phyloP scores from a whole-genome alignment of 257 asterid species.

The Echites panduratus region DNA sequence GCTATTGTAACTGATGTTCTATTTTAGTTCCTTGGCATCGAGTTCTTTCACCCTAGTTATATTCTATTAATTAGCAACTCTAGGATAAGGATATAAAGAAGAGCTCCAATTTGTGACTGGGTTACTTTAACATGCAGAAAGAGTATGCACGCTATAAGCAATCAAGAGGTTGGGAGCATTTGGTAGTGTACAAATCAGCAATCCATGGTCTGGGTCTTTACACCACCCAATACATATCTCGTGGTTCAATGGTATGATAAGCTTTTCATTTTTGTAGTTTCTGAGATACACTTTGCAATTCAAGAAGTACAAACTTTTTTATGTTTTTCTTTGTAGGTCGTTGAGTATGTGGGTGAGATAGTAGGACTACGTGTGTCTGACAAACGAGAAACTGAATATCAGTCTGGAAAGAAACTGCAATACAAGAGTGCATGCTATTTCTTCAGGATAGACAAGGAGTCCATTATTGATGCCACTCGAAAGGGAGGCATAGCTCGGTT shows the following conservation, averaged over 20 bases:
- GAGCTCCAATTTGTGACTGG: neutral
- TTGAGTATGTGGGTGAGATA: conserved; percentile 63
- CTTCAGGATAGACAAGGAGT: conserved; percentile 57
- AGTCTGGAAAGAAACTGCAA: conserved; percentile 53
- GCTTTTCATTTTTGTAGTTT: conserved; percentile 3
- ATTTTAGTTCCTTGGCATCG: conserved; percentile 3
- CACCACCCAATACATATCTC: conserved; percentile 54
- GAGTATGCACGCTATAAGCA: conserved; percentile 55
- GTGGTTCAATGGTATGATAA: conserved; percentile 46
- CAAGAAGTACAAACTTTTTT: conserved; percentile 2
- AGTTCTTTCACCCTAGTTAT: neutral
- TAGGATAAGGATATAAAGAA: too few species aligned
- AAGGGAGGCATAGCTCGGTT: conserved; percentile 75
- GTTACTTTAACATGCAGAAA: conserved; percentile 34
- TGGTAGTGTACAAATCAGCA: conserved; percentile 64
- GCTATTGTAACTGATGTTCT: neutral
- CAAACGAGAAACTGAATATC: conserved; percentile 58
- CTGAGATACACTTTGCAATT: neutral
- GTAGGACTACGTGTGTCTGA: conserved; percentile 64
- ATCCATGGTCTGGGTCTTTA: conserved; percentile 71
- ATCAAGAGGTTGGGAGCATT: conserved; percentile 48
- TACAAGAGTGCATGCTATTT: conserved; percentile 67
- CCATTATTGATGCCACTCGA: conserved; percentile 60
- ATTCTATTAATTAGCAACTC: neutral
- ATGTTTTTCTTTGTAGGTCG: conserved; percentile 36